A percentile compares a stretch with the other conserved stretches of the same genome.
phyloP scores from a whole-genome alignment of 495 filamentous ascomycete genomes.

The Penicillium flavigenum region DNA sequence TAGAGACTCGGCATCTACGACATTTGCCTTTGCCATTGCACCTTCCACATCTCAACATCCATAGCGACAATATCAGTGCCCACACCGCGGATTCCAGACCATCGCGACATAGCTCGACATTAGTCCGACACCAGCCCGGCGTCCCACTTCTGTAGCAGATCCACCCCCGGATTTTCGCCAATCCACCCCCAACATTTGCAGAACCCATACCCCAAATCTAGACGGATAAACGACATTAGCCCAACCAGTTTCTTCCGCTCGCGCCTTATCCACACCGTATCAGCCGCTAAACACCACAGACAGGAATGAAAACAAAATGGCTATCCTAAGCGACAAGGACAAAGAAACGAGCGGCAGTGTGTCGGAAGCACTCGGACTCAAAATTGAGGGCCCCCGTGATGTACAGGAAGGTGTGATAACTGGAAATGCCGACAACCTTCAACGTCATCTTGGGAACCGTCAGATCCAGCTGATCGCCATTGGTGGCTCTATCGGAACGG shows the following conservation, averaged over 20 bases:
- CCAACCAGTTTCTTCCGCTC: neutral
- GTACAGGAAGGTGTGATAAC: conserved; percentile 24
- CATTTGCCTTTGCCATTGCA: neutral
- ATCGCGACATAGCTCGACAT: neutral
- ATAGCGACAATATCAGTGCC: neutral
- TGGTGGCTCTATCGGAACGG: conserved; percentile 60
- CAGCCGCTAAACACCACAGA: neutral
- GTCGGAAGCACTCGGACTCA: conserved; percentile 1
- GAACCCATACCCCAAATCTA: conserved; percentile 1
- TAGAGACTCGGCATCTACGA: neutral
- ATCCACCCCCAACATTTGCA: neutral
- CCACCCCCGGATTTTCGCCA: neutral
- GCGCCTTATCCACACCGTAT: neutral
- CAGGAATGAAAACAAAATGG: conserved; percentile 9
- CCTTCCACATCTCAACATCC: conserved; percentile 2
- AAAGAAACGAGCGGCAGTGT: neutral
- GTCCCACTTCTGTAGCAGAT: neutral
- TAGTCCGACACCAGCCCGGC: neutral
- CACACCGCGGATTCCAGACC: neutral
- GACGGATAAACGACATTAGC: neutral
- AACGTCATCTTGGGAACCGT: conserved; percentile 38
- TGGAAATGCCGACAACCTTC: conserved; percentile 30
- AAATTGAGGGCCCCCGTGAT: neutral
- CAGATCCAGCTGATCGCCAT: conserved; percentile 59
- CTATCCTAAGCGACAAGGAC: neutral